A percentile compares a stretch with the other conserved stretches of the same genome.
These are phyloP conservation scores for Colletotrichum nymphaeae DNA, from an alignment of 2,329 filamentous ascomycete species.

Conservation along the genomic window DNA sequence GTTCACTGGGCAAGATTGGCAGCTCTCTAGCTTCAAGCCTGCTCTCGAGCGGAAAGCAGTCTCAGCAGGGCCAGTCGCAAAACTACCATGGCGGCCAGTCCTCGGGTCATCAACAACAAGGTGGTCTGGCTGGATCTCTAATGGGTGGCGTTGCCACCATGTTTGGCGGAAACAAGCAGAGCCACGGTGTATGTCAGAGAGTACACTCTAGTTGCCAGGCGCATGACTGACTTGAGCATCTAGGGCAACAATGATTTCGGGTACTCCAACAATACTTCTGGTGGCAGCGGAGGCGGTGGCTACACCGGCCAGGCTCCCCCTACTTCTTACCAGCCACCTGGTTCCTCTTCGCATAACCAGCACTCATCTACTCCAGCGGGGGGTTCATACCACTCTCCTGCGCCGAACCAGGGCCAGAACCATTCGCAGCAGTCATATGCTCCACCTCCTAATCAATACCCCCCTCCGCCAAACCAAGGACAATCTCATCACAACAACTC, in stretches of 20 bases:
- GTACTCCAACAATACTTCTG: constrained; percentile 61
- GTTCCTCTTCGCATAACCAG: constrained; percentile 38
- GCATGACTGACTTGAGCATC: constrained; percentile 35
- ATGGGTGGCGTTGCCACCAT: constrained; percentile 65
- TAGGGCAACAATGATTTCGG: constrained; percentile 68
- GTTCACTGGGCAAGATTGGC: constrained; percentile 64
- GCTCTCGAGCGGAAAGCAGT: constrained; percentile 63
- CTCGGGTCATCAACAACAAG: constrained; percentile 50
- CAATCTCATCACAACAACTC: constrained; percentile 36
- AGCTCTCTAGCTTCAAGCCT: constrained; percentile 67
- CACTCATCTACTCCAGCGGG: constrained; percentile 43
- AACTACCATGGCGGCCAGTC: constrained; percentile 62
- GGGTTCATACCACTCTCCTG: constrained; percentile 43
- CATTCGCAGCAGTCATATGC: constrained; percentile 33
- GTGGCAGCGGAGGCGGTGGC: constrained; percentile 57
- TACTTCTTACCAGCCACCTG: constrained; percentile 64
- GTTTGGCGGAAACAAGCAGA: constrained; percentile 62
- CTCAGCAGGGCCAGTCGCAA: constrained; percentile 50
- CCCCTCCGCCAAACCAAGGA: constrained; percentile 32
- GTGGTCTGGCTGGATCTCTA: constrained; percentile 63
- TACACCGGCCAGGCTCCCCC: constrained; percentile 74
- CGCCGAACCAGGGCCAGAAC: constrained; percentile 38
- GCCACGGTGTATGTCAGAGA: constrained; percentile 49
- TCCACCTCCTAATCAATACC: constrained; percentile 36
- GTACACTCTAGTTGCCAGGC: not conserved